These are phyloP conservation scores for Yamadazyma songkhlaensis DNA, from an alignment of 1,139 yeast genomes.

Conservation along the genomic window DNA sequence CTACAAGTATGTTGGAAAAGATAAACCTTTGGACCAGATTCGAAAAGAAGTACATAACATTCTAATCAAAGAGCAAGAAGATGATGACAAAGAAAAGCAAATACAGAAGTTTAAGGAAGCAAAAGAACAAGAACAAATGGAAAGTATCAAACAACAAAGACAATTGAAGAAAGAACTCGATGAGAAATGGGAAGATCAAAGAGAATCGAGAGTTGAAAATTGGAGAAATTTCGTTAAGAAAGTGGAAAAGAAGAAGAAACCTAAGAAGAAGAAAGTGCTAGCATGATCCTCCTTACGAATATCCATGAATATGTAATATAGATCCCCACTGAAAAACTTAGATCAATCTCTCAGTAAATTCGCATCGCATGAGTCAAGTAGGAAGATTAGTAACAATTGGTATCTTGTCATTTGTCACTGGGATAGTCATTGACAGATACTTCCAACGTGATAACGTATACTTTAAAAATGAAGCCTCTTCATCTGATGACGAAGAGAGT, in stretches of 20 bases:
- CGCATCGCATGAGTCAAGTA: conserved; percentile 11
- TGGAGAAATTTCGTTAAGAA: conserved; percentile 57
- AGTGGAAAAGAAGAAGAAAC: conserved; percentile 41
- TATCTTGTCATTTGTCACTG: conserved; percentile 23
- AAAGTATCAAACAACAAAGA: conserved; percentile 19
- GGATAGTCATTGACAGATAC: conserved; percentile 18
- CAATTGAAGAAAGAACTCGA: conserved; percentile 37
- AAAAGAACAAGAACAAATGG: conserved; percentile 15
- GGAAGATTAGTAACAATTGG: conserved; percentile 18
- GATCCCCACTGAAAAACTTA: neutral
- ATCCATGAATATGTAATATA: neutral
- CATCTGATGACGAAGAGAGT: conserved; percentile 11
- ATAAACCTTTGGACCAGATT: conserved; percentile 14
- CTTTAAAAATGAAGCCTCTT: neutral
- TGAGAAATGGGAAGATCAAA: conserved; percentile 58
- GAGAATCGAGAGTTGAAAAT: conserved; percentile 57
- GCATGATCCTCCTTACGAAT: conserved; percentile 5
- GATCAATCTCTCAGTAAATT: neutral
- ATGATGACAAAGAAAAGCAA: conserved; percentile 6
- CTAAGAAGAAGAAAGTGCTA: conserved; percentile 39
- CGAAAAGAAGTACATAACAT: conserved; percentile 16
- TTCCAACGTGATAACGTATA: neutral
- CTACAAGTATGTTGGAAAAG: conserved; percentile 32
- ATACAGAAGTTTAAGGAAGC: conserved; percentile 17
- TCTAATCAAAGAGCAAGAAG: conserved; percentile 32